Base-by-base conservation (phyloP, 768 basidiomycete species). In the Panellus pusillus region DNA sequence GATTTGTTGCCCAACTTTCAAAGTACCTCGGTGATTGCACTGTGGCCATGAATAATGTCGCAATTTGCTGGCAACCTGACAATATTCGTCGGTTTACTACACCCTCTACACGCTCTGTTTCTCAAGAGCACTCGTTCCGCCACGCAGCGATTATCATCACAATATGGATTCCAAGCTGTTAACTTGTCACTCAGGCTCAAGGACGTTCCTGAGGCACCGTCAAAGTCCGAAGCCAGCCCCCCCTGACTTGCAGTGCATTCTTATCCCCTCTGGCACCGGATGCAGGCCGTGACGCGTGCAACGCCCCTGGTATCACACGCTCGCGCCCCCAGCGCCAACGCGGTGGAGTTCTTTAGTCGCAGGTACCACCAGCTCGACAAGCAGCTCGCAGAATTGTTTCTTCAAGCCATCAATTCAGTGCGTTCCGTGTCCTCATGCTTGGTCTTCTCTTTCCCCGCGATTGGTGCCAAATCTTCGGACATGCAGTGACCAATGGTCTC, bases 401-500 rank as follows among this genome's bases (percentile, higher is more conserved):
- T 39, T 46, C 45, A 56, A 47, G 36, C 55, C 51, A 12, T 42
- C 45, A 6, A 28, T 56, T 32, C 55, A 51, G 55, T 56, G 19
- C 39, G 55, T 51, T 35, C 24, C 24, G 24, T n/a, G n/a, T 18
- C 8, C 9, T n/a, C 14, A 7, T 24, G n/a, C 15, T 9, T 31
- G 15, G 1, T 36, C 18, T 5, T 6, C 20, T 18, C 28, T 31
- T 13, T 19, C 13, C 6, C 12, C 9, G 24, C 42, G 20, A 2
- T 35, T 41, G 29, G 14, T 9, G 1, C 27, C 17, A 7, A 15
- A 18, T 28, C 19, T 9, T 28, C 18, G 24, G 19, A 2, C 3
- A 5, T 9, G 13, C 45, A 56, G 55, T 49, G 55, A 56, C 44
- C 55, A 56, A 47, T 56, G 55, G 55, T 51, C 49, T 1, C 41